These are phyloP conservation scores for Megacollybia marginata DNA, from an alignment of 768 basidiomycete genomes.

Conservation along the genomic window DNA sequence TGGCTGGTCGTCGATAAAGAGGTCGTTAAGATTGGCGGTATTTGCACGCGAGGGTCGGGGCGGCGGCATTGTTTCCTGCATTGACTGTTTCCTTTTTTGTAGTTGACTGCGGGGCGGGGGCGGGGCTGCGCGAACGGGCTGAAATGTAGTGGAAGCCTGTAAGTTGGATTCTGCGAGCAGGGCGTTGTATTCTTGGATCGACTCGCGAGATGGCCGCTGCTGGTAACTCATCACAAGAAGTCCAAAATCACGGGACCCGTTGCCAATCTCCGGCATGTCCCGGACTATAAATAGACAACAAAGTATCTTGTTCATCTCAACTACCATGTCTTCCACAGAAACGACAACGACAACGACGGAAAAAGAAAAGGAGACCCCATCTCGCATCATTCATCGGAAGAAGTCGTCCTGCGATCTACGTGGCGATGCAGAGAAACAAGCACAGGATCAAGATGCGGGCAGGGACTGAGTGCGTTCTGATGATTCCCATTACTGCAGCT, in stretches of 20 bases:
- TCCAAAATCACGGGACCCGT: neutral
- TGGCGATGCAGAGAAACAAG: constrained; percentile 6
- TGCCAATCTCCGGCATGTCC: neutral
- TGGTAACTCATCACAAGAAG: constrained; percentile 8
- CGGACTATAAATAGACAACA: neutral
- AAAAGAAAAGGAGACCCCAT: neutral
- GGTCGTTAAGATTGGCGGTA: constrained; percentile 73
- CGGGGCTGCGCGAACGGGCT: constrained; percentile 24
- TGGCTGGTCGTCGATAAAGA: constrained; percentile 36
- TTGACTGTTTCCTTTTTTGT: constrained; percentile 57
- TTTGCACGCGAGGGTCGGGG: constrained; percentile 80
- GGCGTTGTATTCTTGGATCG: constrained; percentile 71
- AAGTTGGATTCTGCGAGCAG: constrained; percentile 56
- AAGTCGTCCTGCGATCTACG: constrained; percentile 20
- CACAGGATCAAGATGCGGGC: too few species aligned
- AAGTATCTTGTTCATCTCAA: neutral
- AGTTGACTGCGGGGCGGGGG: constrained; percentile 43
- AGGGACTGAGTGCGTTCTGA: too few species aligned
- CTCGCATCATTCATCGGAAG: constrained; percentile 17
- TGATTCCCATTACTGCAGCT: too few species aligned
- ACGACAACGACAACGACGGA: neutral
- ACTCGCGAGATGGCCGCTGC: constrained; percentile 31
- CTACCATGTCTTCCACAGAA: neutral
- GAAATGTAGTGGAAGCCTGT: constrained; percentile 42
- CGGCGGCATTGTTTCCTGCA: constrained; percentile 46